Base-by-base conservation (phyloP, 139 green algal species). In the Pleodorina starrii region DNA sequence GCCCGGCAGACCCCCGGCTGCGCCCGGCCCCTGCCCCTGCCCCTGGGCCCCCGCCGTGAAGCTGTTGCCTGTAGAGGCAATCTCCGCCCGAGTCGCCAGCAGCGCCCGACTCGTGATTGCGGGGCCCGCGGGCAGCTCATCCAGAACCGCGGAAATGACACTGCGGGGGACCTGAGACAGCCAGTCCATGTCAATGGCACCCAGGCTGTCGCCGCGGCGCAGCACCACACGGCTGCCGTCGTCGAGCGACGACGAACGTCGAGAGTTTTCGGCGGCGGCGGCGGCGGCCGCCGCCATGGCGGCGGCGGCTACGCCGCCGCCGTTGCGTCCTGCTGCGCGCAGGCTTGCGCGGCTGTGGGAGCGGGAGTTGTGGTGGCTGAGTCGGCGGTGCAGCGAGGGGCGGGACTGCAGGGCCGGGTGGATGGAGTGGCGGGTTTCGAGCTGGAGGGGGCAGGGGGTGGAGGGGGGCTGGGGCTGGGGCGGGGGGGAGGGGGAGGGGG, bases 121-220 rank as follows among this genome's bases (percentile, higher is more conserved):
- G 11, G 50, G 35, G 6, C 32, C 76, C 17, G 1, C n/a, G 4
- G n/a, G 32, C 35, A 51, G 51, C 51, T 63, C 44, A 4, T 40
- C 44, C 74, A 63, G 11, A 23, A 10, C 29, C 32, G 38, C 38
- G 9, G 38, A 4, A 7, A 12, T 38, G 0, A 23, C 3, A 10
- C 7, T 42, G 27, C 40, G 81, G n/a, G 82, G 46, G 63, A 71
- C 43, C 44, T 5, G 38, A 19, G 82, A 17, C 66, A 88, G 68
- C 82, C 66, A 79, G 16, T 2, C n/a, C n/a, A 88, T 48, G 82
- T 88, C 82, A n/a, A 88, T 1, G 2, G 44, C 44, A 0, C 82
- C 82, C 60, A 88, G 32, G 46, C 63, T 80, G 35, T 69, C 82
- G 9, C 82, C 82, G 19, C 82, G 82, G 0, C 27, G 44, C 32